Percentiles rank a stretch among this genome's conserved stretches.
phyloP scores from a whole-genome alignment of 1,284 basidiomycete species.

The Ustilago curta region DNA sequence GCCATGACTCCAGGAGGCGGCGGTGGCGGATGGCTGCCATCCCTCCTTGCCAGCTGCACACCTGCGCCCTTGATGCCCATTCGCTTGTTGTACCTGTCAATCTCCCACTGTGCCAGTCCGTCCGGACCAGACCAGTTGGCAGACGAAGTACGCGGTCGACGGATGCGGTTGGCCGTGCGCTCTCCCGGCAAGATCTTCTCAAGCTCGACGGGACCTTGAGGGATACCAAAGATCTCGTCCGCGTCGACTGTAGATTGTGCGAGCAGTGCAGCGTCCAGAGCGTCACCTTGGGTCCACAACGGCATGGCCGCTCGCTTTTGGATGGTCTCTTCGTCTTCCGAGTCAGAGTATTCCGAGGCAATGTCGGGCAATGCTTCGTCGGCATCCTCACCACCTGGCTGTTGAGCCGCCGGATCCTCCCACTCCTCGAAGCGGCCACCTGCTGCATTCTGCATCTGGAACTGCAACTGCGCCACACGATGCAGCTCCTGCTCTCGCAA shows the following conservation, averaged over 20 bases:
- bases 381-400: conserved; percentile 17
- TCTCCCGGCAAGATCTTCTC: conserved; percentile 62
- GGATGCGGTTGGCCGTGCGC: conserved; percentile 45
- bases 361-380: conserved; percentile 59
- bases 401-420: conserved; percentile 23
- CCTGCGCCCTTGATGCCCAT: conserved; percentile 61
- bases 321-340: conserved; percentile 64
- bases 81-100: conserved; percentile 66
- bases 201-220: conserved; percentile 60
- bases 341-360: conserved; percentile 65
- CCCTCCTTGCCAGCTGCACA: conserved; percentile 30
- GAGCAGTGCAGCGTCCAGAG: conserved; percentile 54
- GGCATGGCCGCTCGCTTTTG: conserved; percentile 61
- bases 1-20: conserved; percentile 36
- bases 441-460: conserved; percentile 37
- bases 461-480: conserved; percentile 36
- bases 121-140: conserved; percentile 65
- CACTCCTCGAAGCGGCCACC: conserved; percentile 39
- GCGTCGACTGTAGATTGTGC: conserved; percentile 61
- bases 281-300: conserved; percentile 63
- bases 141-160: conserved; percentile 57
- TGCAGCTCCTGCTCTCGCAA: conserved; percentile 40
- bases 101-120: conserved; percentile 64
- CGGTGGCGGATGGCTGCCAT: conserved; percentile 34
- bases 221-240: conserved; percentile 66